Conservation (phyloP, 2,329 filamentous ascomycete genomes). For the Trichophyton rubrum region DNA sequence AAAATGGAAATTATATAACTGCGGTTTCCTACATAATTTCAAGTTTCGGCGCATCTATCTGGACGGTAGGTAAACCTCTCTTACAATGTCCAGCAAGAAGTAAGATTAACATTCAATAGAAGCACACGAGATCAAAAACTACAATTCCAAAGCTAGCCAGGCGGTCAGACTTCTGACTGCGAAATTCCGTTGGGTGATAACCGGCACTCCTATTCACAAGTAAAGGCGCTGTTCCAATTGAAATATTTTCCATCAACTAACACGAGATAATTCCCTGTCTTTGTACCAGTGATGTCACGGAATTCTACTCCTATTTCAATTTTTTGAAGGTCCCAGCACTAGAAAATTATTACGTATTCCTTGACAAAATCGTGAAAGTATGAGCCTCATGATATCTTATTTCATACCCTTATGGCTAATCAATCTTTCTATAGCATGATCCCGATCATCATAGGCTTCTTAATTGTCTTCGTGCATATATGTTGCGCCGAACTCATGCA, state of each 20-base stretch:
- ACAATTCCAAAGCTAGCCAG: conserved; percentile 21
- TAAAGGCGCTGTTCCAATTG: conserved; percentile 11
- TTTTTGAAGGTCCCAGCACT: conserved; percentile 25
- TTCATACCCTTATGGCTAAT: background rate
- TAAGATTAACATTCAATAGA: conserved; percentile 13
- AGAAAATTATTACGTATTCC: conserved; percentile 14
- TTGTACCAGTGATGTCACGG: conserved; percentile 20
- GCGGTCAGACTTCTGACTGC: conserved; percentile 26
- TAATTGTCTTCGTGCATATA: conserved; percentile 29
- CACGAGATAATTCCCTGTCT: background rate
- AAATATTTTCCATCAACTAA: background rate
- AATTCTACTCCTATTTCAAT: conserved; percentile 29
- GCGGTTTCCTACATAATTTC: conserved; percentile 25
- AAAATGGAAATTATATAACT: conserved; percentile 18
- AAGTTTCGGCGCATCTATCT: conserved; percentile 30
- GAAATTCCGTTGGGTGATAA: conserved; percentile 28
- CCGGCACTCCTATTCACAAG: conserved; percentile 31
- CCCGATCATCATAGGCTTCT: conserved; percentile 16
- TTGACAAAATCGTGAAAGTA: conserved; percentile 7
- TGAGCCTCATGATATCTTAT: background rate
- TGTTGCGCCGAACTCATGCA: conserved; percentile 44
- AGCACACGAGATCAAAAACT: conserved; percentile 28
- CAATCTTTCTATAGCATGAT: conserved; percentile 8
- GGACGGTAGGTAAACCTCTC: conserved; percentile 22
- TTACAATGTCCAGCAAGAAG: background rate